These are phyloP conservation scores for Lumnitzera littorea DNA, from an alignment of 345 rosid genomes.

Conservation along the genomic window DNA sequence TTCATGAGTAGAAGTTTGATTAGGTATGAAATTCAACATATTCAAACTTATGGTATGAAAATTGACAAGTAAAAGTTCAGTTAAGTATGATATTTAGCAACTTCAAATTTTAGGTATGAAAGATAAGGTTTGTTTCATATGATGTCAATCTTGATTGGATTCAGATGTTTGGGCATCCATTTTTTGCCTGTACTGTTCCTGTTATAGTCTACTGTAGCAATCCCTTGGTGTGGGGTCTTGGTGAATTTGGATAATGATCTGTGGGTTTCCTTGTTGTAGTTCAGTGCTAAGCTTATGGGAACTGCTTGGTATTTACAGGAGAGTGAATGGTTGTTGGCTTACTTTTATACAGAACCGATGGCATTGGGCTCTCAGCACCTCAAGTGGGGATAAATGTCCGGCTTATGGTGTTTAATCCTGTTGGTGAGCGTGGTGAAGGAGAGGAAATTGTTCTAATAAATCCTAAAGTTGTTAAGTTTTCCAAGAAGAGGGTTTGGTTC, in stretches of 20 bases:
- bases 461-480: constrained; percentile 64
- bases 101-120: no score
- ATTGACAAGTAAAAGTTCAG: no score
- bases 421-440: constrained; percentile 68
- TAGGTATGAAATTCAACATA: no score
- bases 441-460: constrained; percentile 87
- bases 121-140: no score
- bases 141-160: no score
- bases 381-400: constrained; percentile 88
- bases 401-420: constrained; percentile 91
- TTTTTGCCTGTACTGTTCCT: no score
- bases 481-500: constrained; percentile 53
- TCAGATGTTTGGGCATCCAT: no score
- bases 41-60: no score
- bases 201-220: no score
- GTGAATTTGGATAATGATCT: not conserved
- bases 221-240: not conserved
- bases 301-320: constrained; percentile 14
- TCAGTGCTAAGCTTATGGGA: constrained; percentile 8
- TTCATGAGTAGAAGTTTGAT: no score
- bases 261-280: not conserved
- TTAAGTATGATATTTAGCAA: no score
- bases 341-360: constrained; percentile 73
- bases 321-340: constrained; percentile 28
- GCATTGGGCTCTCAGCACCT: constrained; percentile 93